Evolutionary conservation across 1,284 basidiomycete genomes (phyloP).

Genomic region (Caloboletus inedulis): DNA sequence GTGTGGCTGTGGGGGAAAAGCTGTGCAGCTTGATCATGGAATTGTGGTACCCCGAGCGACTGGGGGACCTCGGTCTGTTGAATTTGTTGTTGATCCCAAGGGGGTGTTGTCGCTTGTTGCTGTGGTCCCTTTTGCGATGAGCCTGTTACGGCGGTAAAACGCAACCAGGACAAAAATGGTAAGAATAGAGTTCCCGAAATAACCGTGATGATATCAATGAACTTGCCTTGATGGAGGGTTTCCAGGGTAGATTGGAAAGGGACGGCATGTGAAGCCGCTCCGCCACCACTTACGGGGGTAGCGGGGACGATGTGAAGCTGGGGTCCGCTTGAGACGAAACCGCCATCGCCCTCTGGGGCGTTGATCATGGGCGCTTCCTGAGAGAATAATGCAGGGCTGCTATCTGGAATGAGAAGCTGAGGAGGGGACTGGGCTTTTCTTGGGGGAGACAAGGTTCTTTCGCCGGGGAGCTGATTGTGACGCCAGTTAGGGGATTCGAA

Average conservation of each 20-base stretch:
- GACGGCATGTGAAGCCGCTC: conserved; percentile 41
- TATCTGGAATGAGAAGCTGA: conserved; percentile 62
- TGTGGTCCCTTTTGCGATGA: conserved; percentile 32
- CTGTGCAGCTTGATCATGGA: conserved; percentile 32
- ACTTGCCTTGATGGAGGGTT: conserved; percentile 51
- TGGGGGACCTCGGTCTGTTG: conserved; percentile 32
- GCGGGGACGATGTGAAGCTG: conserved; percentile 74
- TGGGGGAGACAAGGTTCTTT: conserved; percentile 41
- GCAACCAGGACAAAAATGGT: conserved; percentile 24
- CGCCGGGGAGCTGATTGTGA: conserved; percentile 45
- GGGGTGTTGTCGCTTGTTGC: conserved; percentile 34
- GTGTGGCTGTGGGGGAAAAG: conserved; percentile 34
- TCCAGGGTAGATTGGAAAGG: conserved; percentile 49
- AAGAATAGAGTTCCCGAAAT: conserved; percentile 35
- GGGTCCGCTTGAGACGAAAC: conserved; percentile 48
- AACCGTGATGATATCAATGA: conserved; percentile 25
- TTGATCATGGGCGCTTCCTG: conserved; percentile 56
- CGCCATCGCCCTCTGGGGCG: conserved; percentile 60
- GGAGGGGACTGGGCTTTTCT: conserved; percentile 67
- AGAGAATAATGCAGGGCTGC: conserved; percentile 29
- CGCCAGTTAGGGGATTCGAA: conserved; percentile 64
- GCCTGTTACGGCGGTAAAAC: conserved; percentile 29
- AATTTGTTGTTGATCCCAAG: conserved; percentile 37
- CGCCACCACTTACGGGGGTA: conserved; percentile 69
- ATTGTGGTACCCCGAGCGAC: conserved; percentile 32